Conservation (phyloP, 345 rosid genomes). For the Melaleuca alternifolia region DNA sequence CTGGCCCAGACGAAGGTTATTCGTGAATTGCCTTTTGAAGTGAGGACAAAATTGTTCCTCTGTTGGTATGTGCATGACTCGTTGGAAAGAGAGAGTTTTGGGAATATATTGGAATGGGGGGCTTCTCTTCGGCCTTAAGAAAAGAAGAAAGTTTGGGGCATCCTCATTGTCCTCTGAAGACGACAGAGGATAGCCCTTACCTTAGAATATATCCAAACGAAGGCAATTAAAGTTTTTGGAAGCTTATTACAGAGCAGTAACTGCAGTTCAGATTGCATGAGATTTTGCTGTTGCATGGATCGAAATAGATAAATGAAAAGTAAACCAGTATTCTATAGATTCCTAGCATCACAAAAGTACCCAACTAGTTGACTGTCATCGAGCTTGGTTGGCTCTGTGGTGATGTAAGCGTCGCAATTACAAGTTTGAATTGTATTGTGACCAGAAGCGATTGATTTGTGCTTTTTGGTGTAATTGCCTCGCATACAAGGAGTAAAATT, state of each 20-base stretch:
- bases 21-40: too few relatives aligned
- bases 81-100: too few relatives aligned
- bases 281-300: neutral
- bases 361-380: neutral
- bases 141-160: too few relatives aligned
- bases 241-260: neutral
- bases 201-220: neutral
- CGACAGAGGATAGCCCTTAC: too few relatives aligned
- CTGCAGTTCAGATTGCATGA: neutral
- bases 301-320: neutral
- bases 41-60: too few relatives aligned
- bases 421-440: neutral
- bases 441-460: neutral
- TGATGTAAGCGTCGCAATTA: neutral
- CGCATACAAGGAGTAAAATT: too few relatives aligned
- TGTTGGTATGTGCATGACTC: too few relatives aligned
- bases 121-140: too few relatives aligned
- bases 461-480: accelerated
- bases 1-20: too few relatives aligned
- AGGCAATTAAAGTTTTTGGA: neutral
- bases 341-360: accelerated
- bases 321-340: neutral
- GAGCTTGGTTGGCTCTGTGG: neutral
- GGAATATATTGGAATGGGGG: too few relatives aligned
- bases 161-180: too few relatives aligned